A percentile compares a stretch with the other conserved stretches of the same genome.
Conservation (phyloP, 352 stramenopile species). For the Stephanocyclus meneghinianus region DNA sequence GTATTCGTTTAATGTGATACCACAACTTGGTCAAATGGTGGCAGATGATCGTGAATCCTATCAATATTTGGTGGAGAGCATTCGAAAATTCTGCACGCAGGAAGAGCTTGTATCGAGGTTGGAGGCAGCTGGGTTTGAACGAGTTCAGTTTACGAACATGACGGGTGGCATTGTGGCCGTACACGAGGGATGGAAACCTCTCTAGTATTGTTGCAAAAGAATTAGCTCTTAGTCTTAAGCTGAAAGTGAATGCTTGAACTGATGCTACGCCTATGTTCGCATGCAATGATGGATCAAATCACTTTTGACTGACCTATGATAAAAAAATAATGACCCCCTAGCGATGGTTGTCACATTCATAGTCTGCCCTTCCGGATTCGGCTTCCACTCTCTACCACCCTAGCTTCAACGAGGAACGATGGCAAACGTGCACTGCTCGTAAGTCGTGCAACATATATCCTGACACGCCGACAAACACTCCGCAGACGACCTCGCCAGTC, state of each 20-base stretch:
- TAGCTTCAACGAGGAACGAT: conserved; percentile 58
- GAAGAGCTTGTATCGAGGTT: conserved; percentile 94
- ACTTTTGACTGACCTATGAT: background rate
- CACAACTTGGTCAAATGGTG: conserved; percentile 89
- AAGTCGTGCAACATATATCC: conserved; percentile 81
- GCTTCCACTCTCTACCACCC: background rate
- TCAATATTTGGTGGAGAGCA: conserved; percentile 99
- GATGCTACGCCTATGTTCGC: too few species aligned
- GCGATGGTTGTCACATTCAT: too few species aligned
- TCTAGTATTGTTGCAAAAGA: conserved; percentile 35
- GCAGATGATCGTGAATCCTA: conserved; percentile 95
- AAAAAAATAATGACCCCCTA: too few species aligned
- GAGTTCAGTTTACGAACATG: conserved; percentile 93
- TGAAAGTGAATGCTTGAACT: background rate
- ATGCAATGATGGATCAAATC: too few species aligned
- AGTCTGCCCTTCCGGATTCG: background rate
- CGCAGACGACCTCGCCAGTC: conserved; percentile 58
- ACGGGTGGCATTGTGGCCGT: conserved; percentile 96
- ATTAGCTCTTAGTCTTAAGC: conserved; percentile 5
- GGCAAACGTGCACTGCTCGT: conserved; percentile 80
- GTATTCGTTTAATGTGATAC: conserved; percentile 99
- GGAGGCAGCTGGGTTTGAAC: conserved; percentile 90
- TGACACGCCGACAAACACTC: conserved; percentile 79
- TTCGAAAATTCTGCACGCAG: conserved; percentile 97
- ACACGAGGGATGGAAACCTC: conserved; percentile 90